Evolutionary conservation across 2,329 filamentous ascomycete genomes (phyloP).

Genomic region (Hansfordia pulvinata): DNA sequence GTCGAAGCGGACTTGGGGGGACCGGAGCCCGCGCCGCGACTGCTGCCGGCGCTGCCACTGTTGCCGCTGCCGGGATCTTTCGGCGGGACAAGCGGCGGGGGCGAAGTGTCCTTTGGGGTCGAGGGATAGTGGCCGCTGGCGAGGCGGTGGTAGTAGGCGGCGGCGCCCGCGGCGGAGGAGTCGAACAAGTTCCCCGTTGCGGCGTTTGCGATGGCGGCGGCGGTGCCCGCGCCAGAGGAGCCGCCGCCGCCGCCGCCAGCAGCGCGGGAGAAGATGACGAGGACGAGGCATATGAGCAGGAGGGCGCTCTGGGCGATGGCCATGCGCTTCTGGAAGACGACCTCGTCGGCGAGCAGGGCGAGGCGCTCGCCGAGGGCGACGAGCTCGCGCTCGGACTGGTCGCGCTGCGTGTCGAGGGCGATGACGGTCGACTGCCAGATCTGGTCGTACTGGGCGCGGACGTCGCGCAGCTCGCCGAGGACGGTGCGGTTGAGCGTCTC

Average conservation of each 20-base stretch:
- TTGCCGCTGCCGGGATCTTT: too few species aligned
- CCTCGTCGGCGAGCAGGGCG: slow-evolving; percentile 84
- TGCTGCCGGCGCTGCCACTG: too few species aligned
- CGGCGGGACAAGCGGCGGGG: too few species aligned
- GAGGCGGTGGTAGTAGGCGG: slow-evolving; percentile 7
- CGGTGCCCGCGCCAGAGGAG: too few species aligned
- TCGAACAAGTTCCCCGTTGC: too few species aligned
- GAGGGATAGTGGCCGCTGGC: slow-evolving; percentile 14
- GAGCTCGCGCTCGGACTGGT: slow-evolving; percentile 72
- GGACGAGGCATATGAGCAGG: slow-evolving; percentile 70
- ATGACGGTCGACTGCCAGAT: slow-evolving; percentile 94
- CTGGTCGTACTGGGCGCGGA: slow-evolving; percentile 82
- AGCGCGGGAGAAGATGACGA: slow-evolving; percentile 71
- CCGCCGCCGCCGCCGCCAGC: too few species aligned
- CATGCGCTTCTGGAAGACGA: slow-evolving; percentile 79
- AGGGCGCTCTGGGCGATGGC: slow-evolving; percentile 83
- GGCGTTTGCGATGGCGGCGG: too few species aligned
- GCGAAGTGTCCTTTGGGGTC: slow-evolving; percentile 12
- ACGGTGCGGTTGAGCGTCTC: slow-evolving; percentile 80
- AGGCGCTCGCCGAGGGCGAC: slow-evolving; percentile 69
- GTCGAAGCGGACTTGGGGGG: too few species aligned
- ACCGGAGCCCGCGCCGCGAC: too few species aligned
- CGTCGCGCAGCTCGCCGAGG: slow-evolving; percentile 61
- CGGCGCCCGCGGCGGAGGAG: too few species aligned
- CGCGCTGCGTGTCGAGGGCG: slow-evolving; percentile 77